Conservation (phyloP, 306 rosid genomes). For the Corylus americana region DNA sequence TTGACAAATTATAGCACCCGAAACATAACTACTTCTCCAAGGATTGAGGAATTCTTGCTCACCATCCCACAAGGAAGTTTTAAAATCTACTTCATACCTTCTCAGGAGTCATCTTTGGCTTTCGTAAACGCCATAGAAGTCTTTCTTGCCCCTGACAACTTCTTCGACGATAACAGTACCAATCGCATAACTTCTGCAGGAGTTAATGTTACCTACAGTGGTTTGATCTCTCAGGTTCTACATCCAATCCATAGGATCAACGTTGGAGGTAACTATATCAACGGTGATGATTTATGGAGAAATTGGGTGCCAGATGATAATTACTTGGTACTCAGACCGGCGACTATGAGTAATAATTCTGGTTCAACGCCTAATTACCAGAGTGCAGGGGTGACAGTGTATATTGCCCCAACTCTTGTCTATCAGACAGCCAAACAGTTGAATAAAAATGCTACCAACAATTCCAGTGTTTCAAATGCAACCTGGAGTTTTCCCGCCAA, state of each 20-base stretch:
- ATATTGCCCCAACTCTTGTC: conserved; percentile 22
- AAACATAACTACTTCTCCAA: neutral
- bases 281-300: conserved; percentile 20
- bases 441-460: accelerated
- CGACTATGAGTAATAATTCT: neutral
- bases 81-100: conserved; percentile 33
- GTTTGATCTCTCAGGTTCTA: conserved; percentile 25
- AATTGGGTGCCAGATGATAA: conserved; percentile 38
- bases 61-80: neutral
- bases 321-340: neutral
- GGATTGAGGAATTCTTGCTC: conserved; percentile 34
- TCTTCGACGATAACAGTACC: accelerated
- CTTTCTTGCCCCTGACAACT: conserved; percentile 21
- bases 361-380: accelerated
- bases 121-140: conserved; percentile 60
- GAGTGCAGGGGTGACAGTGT: accelerated
- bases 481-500: conserved; percentile 42
- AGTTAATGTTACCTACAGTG: neutral
- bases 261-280: conserved; percentile 24
- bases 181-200: neutral
- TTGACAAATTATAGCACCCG: conserved; percentile 8
- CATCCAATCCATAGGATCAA: conserved; percentile 34
- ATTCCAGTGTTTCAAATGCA: neutral
- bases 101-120: conserved; percentile 6
- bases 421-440: conserved; percentile 20